These are phyloP conservation scores for Pleoardoris graminearum DNA, from an alignment of 2,329 filamentous ascomycete species.

Conservation along the genomic window DNA sequence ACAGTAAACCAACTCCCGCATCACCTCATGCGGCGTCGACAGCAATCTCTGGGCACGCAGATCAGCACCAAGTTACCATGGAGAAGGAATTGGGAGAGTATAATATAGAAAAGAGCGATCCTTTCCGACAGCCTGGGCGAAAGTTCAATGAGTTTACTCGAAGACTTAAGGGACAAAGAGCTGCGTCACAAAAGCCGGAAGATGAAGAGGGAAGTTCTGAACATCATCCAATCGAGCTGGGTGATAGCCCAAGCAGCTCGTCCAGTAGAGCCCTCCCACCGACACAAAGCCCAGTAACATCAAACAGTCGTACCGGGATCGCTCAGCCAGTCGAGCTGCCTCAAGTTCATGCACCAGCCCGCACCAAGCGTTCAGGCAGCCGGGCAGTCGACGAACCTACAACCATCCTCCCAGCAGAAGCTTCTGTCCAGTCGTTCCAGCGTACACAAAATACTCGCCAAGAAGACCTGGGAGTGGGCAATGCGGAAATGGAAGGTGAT, in stretches of 20 bases:
- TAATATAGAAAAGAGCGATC: slow-evolving; percentile 33
- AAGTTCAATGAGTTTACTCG: slow-evolving; percentile 30
- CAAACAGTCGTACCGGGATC: neutral
- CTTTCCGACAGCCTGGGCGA: slow-evolving; percentile 24
- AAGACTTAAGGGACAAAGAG: slow-evolving; percentile 27
- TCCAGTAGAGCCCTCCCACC: neutral
- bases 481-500: slow-evolving; percentile 22
- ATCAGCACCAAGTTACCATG: slow-evolving; percentile 33
- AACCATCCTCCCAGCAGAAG: neutral
- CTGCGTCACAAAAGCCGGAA: neutral
- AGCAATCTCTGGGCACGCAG: slow-evolving; percentile 45
- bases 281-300: neutral
- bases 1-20: slow-evolving; percentile 48
- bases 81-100: slow-evolving; percentile 29
- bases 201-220: neutral
- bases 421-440: neutral
- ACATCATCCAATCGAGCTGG: neutral
- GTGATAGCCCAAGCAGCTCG: neutral
- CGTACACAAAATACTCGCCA: neutral
- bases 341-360: neutral
- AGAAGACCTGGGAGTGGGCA: neutral
- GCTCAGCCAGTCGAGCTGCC: neutral
- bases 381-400: neutral
- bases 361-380: neutral
- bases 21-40: slow-evolving; percentile 46